These are phyloP conservation scores for Petunia hybrid DNA, from an alignment of 305 asterid genomes.

Conservation along the genomic window DNA sequence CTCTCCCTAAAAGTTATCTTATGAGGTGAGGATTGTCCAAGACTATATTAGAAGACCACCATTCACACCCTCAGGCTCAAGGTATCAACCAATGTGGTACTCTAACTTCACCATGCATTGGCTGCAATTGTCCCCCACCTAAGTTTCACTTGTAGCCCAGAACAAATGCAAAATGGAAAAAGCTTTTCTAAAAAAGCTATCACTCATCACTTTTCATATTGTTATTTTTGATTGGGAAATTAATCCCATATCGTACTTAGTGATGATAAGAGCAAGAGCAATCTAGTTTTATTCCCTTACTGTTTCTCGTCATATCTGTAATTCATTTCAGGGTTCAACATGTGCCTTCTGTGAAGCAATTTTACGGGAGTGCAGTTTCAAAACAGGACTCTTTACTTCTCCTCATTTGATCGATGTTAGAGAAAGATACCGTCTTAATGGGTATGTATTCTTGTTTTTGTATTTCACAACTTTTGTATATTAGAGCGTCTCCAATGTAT, in stretches of 20 bases:
- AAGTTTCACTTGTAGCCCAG: slow-evolving; percentile 16
- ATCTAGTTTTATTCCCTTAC: slow-evolving; percentile 33
- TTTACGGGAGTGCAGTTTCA: slow-evolving; percentile 79
- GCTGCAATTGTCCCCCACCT: neutral
- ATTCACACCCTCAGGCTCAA: neutral
- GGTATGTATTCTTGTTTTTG: slow-evolving; percentile 55
- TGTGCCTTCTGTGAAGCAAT: slow-evolving; percentile 88
- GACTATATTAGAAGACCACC: neutral
- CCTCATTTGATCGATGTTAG: slow-evolving; percentile 96
- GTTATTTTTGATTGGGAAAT: neutral
- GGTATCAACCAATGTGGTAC: neutral
- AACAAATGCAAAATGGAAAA: slow-evolving; percentile 18
- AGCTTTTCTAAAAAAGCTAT: slow-evolving; percentile 5
- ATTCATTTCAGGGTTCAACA: slow-evolving; percentile 80
- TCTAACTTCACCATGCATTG: slow-evolving; percentile 6
- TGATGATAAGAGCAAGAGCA: slow-evolving; percentile 19
- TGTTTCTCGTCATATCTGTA: slow-evolving; percentile 31
- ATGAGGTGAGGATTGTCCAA: neutral
- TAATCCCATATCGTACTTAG: neutral
- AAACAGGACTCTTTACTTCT: slow-evolving; percentile 90
- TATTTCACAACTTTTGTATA: neutral
- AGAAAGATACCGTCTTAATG: slow-evolving; percentile 89
- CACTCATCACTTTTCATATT: slow-evolving; percentile 3
- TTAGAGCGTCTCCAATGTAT: neutral
- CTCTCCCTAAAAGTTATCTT: neutral